These are phyloP conservation scores for Aureobasidium vineae DNA, from an alignment of 2,329 filamentous ascomycete genomes.

Conservation along the genomic window DNA sequence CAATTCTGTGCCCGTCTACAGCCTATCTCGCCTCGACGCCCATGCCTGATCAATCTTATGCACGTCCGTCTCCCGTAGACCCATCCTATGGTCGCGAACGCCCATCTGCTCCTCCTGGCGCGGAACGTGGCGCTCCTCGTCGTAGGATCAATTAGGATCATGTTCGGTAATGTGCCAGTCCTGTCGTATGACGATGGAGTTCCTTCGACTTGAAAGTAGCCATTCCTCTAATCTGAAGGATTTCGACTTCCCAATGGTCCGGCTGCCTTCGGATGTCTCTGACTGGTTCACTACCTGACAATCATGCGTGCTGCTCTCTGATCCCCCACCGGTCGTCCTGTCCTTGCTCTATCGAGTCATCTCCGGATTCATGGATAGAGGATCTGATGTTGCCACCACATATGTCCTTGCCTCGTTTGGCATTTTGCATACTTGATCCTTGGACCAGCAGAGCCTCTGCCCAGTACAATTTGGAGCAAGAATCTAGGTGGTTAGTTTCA, in stretches of 20 bases:
- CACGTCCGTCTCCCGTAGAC: constrained; percentile 22
- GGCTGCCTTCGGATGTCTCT: neutral
- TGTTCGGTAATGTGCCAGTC: neutral
- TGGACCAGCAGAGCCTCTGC: neutral
- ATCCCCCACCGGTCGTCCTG: neutral
- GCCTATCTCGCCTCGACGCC: constrained; percentile 9
- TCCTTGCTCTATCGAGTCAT: neutral
- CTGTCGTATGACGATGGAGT: too few species aligned
- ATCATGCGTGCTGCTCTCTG: neutral
- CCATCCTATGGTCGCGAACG: constrained; percentile 10
- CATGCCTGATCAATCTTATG: constrained; percentile 16
- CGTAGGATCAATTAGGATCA: constrained; percentile 18
- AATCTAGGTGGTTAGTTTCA: neutral
- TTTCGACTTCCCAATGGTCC: neutral
- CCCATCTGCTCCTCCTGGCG: constrained; percentile 8
- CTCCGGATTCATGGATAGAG: neutral
- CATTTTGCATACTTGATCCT: neutral
- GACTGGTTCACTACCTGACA: too few species aligned
- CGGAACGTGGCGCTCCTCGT: constrained; percentile 25
- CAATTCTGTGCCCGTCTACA: neutral
- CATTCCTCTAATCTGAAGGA: neutral
- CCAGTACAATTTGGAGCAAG: neutral
- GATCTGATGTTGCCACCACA: neutral
- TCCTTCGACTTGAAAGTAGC: neutral
- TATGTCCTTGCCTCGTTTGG: neutral